These are phyloP conservation scores for Xylariales sp. DNA, from an alignment of 2,329 filamentous ascomycete genomes.

Conservation along the genomic window DNA sequence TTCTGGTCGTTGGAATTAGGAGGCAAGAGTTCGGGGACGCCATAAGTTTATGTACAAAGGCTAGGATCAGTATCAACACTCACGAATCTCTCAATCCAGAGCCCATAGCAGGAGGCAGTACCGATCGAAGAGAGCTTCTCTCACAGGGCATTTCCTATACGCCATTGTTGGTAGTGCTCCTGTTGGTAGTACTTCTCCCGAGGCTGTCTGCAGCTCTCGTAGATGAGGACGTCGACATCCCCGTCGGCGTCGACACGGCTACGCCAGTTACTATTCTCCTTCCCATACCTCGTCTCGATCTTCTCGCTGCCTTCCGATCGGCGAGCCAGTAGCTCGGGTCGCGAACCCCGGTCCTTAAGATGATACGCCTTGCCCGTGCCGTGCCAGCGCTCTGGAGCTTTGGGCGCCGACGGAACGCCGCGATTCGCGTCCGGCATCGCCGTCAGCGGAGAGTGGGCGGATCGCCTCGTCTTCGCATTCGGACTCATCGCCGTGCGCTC, in stretches of 20 bases:
- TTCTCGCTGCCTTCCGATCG: slow-evolving; percentile 34
- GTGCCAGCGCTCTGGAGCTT: slow-evolving; percentile 57
- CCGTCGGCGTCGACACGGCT: slow-evolving; percentile 30
- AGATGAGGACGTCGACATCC: slow-evolving; percentile 31
- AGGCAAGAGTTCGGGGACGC: too few relatives aligned
- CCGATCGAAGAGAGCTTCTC: not conserved
- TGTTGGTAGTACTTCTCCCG: not conserved
- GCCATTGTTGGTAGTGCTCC: slow-evolving; percentile 29
- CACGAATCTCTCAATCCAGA: not conserved
- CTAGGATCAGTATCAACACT: not conserved
- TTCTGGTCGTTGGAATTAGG: not conserved
- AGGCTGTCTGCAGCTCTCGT: slow-evolving; percentile 1
- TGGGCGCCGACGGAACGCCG: slow-evolving; percentile 59
- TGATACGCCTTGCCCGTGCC: slow-evolving; percentile 34
- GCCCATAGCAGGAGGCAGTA: not conserved
- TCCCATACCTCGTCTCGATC: slow-evolving; percentile 8
- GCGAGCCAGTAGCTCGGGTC: slow-evolving; percentile 16
- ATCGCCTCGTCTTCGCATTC: not conserved
- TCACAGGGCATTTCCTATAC: slow-evolving; percentile 38
- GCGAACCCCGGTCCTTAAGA: slow-evolving; percentile 35
- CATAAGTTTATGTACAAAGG: not conserved
- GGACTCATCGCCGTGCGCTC: slow-evolving; percentile 8
- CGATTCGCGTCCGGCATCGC: slow-evolving; percentile 60
- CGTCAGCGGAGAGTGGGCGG: slow-evolving; percentile 46
- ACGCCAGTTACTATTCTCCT: slow-evolving; percentile 17